Conservation (phyloP, 495 filamentous ascomycete species). For the Aspergillus asperescens region DNA sequence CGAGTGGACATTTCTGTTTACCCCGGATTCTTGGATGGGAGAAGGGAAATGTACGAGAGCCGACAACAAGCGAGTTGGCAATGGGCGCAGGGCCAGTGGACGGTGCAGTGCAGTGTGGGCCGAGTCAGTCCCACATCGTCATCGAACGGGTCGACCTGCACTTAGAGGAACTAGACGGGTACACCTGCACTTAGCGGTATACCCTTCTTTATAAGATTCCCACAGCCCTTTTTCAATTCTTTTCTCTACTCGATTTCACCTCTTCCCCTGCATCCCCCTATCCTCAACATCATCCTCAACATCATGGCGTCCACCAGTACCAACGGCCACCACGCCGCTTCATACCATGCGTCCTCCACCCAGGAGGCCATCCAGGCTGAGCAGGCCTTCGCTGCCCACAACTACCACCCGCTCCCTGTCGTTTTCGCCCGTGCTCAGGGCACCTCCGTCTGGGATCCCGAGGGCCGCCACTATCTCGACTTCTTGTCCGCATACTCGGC, state of each 20-base stretch:
- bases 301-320: conserved; percentile 35
- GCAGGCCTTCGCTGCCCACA: conserved; percentile 85
- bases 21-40: background rate
- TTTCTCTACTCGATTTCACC: background rate
- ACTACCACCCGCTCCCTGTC: conserved; percentile 95
- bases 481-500: conserved; percentile 97
- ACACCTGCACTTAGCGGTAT: conserved; percentile 40
- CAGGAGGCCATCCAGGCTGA: conserved; percentile 73
- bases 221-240: conserved; percentile 7
- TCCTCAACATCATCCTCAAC: background rate
- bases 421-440: conserved; percentile 82
- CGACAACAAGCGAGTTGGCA: conserved; percentile 12
- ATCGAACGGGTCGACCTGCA: conserved; percentile 33
- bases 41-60: background rate
- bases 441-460: conserved; percentile 91
- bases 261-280: conserved; percentile 1
- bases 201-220: conserved; percentile 1
- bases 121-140: background rate
- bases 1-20: conserved; percentile 11
- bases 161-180: conserved; percentile 20
- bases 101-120: background rate
- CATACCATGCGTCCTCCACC: conserved; percentile 79
- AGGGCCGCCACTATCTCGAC: conserved; percentile 94
- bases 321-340: conserved; percentile 29
- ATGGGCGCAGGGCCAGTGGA: conserved; percentile 7